phyloP scores from a whole-genome alignment of 2,329 filamentous ascomycete species.

The Aspergillus flavus region DNA sequence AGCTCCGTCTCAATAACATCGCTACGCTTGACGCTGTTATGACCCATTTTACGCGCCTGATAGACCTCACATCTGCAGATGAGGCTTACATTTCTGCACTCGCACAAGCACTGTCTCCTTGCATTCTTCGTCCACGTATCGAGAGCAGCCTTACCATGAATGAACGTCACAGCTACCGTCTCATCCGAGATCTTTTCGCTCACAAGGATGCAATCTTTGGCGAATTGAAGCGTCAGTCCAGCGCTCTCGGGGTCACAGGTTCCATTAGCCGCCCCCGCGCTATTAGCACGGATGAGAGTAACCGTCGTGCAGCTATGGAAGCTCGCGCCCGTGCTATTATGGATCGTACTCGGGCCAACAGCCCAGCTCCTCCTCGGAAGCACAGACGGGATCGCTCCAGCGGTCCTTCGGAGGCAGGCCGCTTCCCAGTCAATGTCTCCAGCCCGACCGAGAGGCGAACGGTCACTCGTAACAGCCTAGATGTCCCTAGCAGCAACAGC shows the following conservation, averaged over 20 bases:
- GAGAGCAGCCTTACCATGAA: slow-evolving; percentile 94
- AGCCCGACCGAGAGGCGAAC: slow-evolving; percentile 56
- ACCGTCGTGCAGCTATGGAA: slow-evolving; percentile 90
- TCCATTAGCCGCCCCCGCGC: slow-evolving; percentile 72
- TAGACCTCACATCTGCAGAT: slow-evolving; percentile 94
- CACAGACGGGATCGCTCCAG: slow-evolving; percentile 83
- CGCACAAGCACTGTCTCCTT: slow-evolving; percentile 75
- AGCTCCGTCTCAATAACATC: slow-evolving; percentile 94
- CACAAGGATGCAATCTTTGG: slow-evolving; percentile 96
- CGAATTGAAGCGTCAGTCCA: slow-evolving; percentile 78
- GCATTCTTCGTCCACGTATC: slow-evolving; percentile 80
- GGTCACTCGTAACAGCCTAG: slow-evolving; percentile 69
- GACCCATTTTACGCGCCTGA: slow-evolving; percentile 95
- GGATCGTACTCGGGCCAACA: slow-evolving; percentile 71
- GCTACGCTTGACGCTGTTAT: slow-evolving; percentile 97
- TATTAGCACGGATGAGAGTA: slow-evolving; percentile 93
- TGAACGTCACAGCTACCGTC: slow-evolving; percentile 86
- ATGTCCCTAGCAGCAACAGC: slow-evolving; percentile 70
- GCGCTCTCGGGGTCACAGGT: slow-evolving; percentile 48
- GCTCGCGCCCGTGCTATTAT: slow-evolving; percentile 81
- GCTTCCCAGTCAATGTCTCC: slow-evolving; percentile 79
- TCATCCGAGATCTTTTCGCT: slow-evolving; percentile 87
- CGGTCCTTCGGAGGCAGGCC: slow-evolving; percentile 69
- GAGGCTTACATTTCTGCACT: slow-evolving; percentile 79
- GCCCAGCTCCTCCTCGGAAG: slow-evolving; percentile 57